Percentiles rank a stretch among this genome's conserved stretches.
Evolutionary conservation across 192 early-diverging fungal species (phyloP).

Genomic region (Backusella sp.): DNA sequence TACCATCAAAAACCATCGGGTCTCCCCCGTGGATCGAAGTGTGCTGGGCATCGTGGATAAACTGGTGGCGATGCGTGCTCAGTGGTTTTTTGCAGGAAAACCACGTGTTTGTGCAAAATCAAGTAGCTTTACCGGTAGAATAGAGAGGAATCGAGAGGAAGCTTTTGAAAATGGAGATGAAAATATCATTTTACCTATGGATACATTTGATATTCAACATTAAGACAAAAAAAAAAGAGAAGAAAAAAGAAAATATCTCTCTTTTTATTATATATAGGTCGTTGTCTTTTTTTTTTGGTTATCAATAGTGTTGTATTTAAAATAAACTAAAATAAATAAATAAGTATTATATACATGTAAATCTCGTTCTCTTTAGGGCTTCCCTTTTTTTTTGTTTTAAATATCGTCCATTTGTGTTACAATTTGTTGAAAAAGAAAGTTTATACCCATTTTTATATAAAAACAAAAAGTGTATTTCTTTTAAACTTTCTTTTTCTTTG

Average conservation of each 20-base stretch:
- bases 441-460: neutral
- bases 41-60: slow-evolving; percentile 40
- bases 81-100: slow-evolving; percentile 36
- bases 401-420: neutral
- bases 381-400: neutral
- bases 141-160: slow-evolving; percentile 16
- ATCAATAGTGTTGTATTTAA: neutral
- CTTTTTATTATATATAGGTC: neutral
- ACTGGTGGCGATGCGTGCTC: slow-evolving; percentile 34
- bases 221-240: neutral
- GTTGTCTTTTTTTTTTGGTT: neutral
- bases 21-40: neutral
- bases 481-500: neutral
- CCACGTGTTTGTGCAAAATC: slow-evolving; percentile 29
- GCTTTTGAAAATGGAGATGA: slow-evolving; percentile 14
- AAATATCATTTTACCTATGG: slow-evolving; percentile 12
- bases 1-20: neutral
- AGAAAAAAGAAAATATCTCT: neutral
- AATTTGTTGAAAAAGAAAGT: neutral
- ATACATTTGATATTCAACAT: slow-evolving; percentile 17
- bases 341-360: neutral
- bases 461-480: neutral
- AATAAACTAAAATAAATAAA: neutral
- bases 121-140: slow-evolving; percentile 33
- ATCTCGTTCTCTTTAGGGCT: neutral